These are phyloP conservation scores for Suhomyces bolitotheri DNA, from an alignment of 1,139 yeast species.

Conservation along the genomic window DNA sequence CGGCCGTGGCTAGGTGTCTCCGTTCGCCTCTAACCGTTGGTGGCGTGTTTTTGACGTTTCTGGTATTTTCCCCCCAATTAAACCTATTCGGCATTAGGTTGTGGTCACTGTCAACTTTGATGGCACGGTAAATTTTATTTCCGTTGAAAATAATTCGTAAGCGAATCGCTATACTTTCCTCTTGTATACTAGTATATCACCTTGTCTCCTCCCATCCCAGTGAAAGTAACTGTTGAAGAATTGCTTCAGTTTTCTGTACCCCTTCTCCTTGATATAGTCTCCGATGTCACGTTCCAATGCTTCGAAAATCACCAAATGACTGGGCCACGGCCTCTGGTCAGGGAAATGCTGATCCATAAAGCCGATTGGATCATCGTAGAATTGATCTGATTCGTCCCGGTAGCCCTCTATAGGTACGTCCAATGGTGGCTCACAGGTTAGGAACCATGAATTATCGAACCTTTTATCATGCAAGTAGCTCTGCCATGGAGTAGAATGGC, in stretches of 20 bases:
- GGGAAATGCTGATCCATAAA: constrained; percentile 34
- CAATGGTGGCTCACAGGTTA: constrained; percentile 92
- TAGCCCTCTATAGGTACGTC: constrained; percentile 48
- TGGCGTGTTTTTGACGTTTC: too few relatives aligned
- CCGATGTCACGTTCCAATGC: constrained; percentile 40
- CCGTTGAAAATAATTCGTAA: too few relatives aligned
- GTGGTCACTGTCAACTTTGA: too few relatives aligned
- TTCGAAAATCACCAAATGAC: constrained; percentile 70
- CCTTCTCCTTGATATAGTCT: constrained; percentile 4
- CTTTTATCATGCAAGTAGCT: constrained; percentile 68
- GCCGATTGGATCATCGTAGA: constrained; percentile 63
- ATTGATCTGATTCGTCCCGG: constrained; percentile 82
- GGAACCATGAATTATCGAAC: constrained; percentile 58
- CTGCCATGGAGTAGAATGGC: constrained; percentile 98
- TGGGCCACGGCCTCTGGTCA: constrained; percentile 55
- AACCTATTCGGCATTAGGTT: too few relatives aligned
- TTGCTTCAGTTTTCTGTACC: constrained; percentile 50
- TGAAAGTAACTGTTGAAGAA: constrained; percentile 81
- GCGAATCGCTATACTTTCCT: too few relatives aligned
- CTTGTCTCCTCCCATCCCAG: constrained; percentile 81
- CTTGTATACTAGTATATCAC: constrained; percentile 67
- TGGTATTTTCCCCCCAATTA: too few relatives aligned
- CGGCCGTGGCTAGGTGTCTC: too few relatives aligned
- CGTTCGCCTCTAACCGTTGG: too few relatives aligned
- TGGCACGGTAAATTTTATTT: too few relatives aligned